Base-by-base conservation (phyloP, 495 filamentous ascomycete genomes). In the Talaromyces borbonicus region DNA sequence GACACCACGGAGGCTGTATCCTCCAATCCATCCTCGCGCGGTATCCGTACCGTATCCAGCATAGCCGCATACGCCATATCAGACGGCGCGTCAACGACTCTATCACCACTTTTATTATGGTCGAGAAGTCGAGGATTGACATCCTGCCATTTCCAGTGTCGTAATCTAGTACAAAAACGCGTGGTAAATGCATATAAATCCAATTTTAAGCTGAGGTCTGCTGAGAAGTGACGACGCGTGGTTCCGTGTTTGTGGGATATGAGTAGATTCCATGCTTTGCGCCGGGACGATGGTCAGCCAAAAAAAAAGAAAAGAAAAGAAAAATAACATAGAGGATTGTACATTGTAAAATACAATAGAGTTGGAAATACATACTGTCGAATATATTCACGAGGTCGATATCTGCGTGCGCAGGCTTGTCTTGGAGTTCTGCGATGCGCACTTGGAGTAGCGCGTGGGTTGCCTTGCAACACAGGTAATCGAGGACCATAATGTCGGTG, bases 401-500 rank as follows among this genome's bases (percentile, higher is more conserved):
- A 5, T 46, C 30, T 35, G 14, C 43, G 26, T 16, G 15, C 5
- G 19, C 20, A 6, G 27, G 43, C 36, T 22, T 32, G 9, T 15
- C 25, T 4, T 19, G 14, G 16, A 46, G n/a, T 24, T 52, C 49
- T 4, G 29, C 49, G 12, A 23, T 42, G 2, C 43, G 49, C 12
- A 44, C 37, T 26, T 19, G 40, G 7, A 74, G 37, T 8, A 63
- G 47, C n/a, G 47, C 51, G 14, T 64, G 50, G 15, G 65, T 65
- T 9, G 71, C 56, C 15, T 62, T 56, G 53, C 68, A 71, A n/a
- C 69, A 44, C 8, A 78, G 49, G 49, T 79, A 78, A 49, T 80
- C 76, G 19, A 77, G 57, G n/a, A 77, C 74, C 53, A 73, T 58
- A 25, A 67, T 47, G 46, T 80, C 66, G 12, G 77, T 69, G 1